Percentiles rank a stretch among this genome's conserved stretches.
phyloP scores from a whole-genome alignment of 768 basidiomycete genomes.

The Amanita polypyramis region DNA sequence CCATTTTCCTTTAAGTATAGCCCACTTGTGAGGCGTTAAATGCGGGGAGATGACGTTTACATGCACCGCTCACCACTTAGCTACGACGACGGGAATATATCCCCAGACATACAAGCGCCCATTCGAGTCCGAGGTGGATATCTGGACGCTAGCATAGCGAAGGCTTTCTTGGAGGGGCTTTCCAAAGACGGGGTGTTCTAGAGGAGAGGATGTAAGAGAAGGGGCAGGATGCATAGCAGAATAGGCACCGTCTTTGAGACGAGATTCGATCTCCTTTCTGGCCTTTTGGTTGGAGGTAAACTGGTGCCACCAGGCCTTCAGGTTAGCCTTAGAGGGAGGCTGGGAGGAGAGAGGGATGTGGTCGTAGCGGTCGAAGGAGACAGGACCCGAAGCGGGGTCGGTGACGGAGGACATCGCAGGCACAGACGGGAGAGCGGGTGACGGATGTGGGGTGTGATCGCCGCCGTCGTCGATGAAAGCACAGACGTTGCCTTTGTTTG shows the following conservation, averaged over 20 bases:
- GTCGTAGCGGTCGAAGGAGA: neutral
- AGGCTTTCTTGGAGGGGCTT: conserved; percentile 78
- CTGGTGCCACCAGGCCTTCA: conserved; percentile 78
- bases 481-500: neutral
- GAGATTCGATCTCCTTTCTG: conserved; percentile 43
- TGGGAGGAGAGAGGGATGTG: conserved; percentile 1
- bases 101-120: conserved; percentile 89
- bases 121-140: conserved; percentile 76
- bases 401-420: conserved; percentile 2
- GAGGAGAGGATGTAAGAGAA: conserved; percentile 21
- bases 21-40: conserved; percentile 40
- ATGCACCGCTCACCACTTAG: conserved; percentile 67
- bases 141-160: conserved; percentile 84
- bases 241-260: conserved; percentile 25
- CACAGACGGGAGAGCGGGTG: neutral
- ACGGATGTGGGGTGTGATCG: neutral
- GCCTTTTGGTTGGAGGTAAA: conserved; percentile 56
- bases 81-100: conserved; percentile 93
- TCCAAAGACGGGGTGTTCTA: conserved; percentile 62
- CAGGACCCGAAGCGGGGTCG: neutral
- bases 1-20: conserved; percentile 92
- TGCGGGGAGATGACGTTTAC: conserved; percentile 1
- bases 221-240: conserved; percentile 3
- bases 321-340: conserved; percentile 41
- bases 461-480: neutral